Evolutionary conservation across 768 basidiomycete genomes (phyloP).

Genomic region (Lentinula boryana): DNA sequence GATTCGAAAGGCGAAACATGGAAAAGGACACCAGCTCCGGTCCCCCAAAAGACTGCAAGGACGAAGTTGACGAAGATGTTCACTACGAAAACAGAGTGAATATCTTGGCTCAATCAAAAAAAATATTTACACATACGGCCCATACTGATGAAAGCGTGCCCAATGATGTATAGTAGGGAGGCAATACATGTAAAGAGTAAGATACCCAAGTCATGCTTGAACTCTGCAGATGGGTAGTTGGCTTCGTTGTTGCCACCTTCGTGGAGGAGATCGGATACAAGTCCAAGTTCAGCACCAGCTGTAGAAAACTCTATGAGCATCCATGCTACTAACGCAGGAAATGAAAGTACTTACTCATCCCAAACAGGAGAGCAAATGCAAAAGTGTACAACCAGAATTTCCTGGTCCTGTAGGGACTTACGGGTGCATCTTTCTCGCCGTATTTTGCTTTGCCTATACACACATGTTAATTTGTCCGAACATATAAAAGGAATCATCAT

Average conservation of each 20-base stretch:
- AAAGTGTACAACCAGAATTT: constrained; percentile 13
- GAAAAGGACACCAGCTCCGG: constrained; percentile 24
- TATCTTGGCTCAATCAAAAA: neutral
- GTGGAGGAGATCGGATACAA: constrained; percentile 25
- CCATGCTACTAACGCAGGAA: no score
- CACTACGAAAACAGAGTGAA: constrained; percentile 11
- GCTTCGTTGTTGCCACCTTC: constrained; percentile 18
- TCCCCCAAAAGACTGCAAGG: constrained; percentile 26
- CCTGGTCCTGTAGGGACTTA: neutral
- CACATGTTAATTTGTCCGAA: neutral
- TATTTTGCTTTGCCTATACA: neutral
- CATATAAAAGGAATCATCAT: neutral
- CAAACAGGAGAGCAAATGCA: constrained; percentile 20
- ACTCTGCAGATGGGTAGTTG: constrained; percentile 22
- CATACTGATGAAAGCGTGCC: constrained; percentile 19
- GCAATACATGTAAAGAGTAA: constrained; percentile 20
- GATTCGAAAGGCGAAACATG: constrained; percentile 21
- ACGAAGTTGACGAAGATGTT: constrained; percentile 19
- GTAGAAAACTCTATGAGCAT: neutral
- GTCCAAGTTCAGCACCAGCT: constrained; percentile 20
- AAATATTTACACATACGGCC: constrained; percentile 16
- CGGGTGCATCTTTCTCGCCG: constrained; percentile 4
- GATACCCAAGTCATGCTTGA: constrained; percentile 24
- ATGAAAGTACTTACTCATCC: constrained; percentile 16
- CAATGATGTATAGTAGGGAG: constrained; percentile 18